Conservation (phyloP, 2,329 filamentous ascomycete genomes). For the Xylariaceae sp. region DNA sequence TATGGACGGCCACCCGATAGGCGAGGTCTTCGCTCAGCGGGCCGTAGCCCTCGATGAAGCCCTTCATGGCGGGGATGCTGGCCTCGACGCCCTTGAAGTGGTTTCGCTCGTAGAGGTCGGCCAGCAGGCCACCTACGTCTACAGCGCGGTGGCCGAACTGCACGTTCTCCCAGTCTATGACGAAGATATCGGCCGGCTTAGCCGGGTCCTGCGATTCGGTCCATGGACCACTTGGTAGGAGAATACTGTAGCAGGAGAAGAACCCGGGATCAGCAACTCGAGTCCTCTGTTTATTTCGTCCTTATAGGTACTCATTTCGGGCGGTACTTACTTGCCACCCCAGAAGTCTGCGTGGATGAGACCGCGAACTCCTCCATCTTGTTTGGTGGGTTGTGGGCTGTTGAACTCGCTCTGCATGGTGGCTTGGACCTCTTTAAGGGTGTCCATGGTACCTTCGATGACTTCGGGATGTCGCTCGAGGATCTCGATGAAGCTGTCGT, state of each 20-base stretch:
- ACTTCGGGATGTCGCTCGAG: constrained; percentile 7
- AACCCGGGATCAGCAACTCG: background rate
- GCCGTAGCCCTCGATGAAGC: constrained; percentile 35
- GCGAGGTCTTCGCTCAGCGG: constrained; percentile 34
- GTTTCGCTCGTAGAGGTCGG: constrained; percentile 38
- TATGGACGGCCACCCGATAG: constrained; percentile 37
- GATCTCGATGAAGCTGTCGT: constrained; percentile 11
- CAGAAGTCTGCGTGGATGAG: constrained; percentile 14
- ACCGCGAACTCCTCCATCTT: background rate
- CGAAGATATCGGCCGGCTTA: constrained; percentile 27
- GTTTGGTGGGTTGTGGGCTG: background rate
- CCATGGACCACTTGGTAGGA: constrained; percentile 12
- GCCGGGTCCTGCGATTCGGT: constrained; percentile 1
- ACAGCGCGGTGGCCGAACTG: constrained; percentile 36
- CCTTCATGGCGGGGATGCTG: constrained; percentile 32
- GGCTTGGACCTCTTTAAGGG: constrained; percentile 1
- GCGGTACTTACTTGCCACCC: constrained; percentile 8
- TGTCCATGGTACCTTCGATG: constrained; percentile 4
- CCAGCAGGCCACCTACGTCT: constrained; percentile 40
- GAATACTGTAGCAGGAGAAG: constrained; percentile 13
- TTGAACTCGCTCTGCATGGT: constrained; percentile 5
- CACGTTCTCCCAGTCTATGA: constrained; percentile 42
- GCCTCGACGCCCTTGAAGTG: constrained; percentile 32
- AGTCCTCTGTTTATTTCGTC: background rate
- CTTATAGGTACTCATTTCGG: background rate